Evolutionary conservation across 2,329 filamentous ascomycete species (phyloP), one percentile per base, ranked within the genome.

Genomic region (Xylariaceae sp.): DNA sequence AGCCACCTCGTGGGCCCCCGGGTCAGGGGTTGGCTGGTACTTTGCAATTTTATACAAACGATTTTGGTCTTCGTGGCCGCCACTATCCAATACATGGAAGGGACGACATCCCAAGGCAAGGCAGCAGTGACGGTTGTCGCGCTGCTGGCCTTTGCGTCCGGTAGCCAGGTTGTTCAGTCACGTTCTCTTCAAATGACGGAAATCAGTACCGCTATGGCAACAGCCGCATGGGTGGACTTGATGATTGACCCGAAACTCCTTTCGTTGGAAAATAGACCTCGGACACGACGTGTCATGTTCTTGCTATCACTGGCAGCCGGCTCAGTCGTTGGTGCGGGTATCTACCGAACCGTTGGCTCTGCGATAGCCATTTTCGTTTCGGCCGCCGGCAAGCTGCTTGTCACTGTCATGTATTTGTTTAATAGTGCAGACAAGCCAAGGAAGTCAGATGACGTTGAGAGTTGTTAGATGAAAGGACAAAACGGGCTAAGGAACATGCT

Each of bases 161-260:
- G 81, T 0, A 77, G 73, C 42, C 81, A 85, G 61, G 80, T 85
- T 0, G 80, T 81, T 2, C 75, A 80, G 67, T 74, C 74, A 2
- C 70, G 81, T 19, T 72, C 74, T 36, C 61, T 85, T 48, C 66
- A 71, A 41, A 76, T 83, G 66, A 77, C 77, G 0, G 81, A 85
- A 62, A 83, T 85, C 58, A 81, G 73, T 50, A 85, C 82, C 0
- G 80, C 81, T 22, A 84, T 84, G 80, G 81, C 80, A 0, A 85
- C 81, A 5, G 80, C 81, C 0, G 81, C 81, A 1, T 84, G 78
- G 73, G 70, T 85, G 1, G 81, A 85, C 58, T 60, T 83, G 47
- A 62, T 82, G 45, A 77, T 82, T 47, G 81, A 85, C 60, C 70
- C 71, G 30, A 67, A 68, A 6, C 64, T 84, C 43, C 71, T 80